Evolutionary conservation across 768 basidiomycete genomes (phyloP).

Genomic region (Pisolithus orientalis): DNA sequence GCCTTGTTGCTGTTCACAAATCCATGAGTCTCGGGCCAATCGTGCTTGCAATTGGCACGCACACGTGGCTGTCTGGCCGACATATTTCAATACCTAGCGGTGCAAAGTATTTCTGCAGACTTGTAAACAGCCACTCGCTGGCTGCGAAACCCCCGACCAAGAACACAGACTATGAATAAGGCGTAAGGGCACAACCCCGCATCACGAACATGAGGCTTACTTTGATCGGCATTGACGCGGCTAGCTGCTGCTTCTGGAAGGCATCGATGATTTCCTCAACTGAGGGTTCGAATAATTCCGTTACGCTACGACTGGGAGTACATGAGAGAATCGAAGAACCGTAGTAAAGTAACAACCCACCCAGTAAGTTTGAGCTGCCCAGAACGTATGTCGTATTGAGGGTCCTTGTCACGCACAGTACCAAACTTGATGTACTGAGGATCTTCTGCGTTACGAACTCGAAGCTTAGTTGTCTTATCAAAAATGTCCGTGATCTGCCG

Average conservation of each 20-base stretch:
- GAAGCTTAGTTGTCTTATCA: slow-evolving; percentile 35
- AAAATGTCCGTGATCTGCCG: slow-evolving; percentile 32
- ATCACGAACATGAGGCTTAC: slow-evolving; percentile 15
- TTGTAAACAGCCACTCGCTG: slow-evolving; percentile 41
- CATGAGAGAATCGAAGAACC: background rate
- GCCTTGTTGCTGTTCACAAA: slow-evolving; percentile 36
- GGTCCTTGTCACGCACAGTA: slow-evolving; percentile 33
- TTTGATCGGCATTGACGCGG: slow-evolving; percentile 26
- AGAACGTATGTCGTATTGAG: slow-evolving; percentile 30
- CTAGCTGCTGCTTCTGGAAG: slow-evolving; percentile 27
- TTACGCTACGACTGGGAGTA: slow-evolving; percentile 30
- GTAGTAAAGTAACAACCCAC: slow-evolving; percentile 13
- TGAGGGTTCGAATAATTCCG: slow-evolving; percentile 39
- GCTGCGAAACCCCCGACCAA: slow-evolving; percentile 52
- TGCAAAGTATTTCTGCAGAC: slow-evolving; percentile 34
- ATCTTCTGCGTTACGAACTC: slow-evolving; percentile 35
- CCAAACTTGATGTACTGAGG: slow-evolving; percentile 39
- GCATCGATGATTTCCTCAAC: slow-evolving; percentile 31
- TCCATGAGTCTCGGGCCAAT: slow-evolving; percentile 7
- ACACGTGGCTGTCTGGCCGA: slow-evolving; percentile 52
- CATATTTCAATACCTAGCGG: slow-evolving; percentile 35
- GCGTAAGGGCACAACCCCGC: background rate
- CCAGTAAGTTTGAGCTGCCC: slow-evolving; percentile 36
- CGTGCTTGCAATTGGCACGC: slow-evolving; percentile 14
- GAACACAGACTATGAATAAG: slow-evolving; percentile 30